These are phyloP conservation scores for Pachyrhizus erosus DNA, from an alignment of 306 rosid genomes.

Conservation along the genomic window DNA sequence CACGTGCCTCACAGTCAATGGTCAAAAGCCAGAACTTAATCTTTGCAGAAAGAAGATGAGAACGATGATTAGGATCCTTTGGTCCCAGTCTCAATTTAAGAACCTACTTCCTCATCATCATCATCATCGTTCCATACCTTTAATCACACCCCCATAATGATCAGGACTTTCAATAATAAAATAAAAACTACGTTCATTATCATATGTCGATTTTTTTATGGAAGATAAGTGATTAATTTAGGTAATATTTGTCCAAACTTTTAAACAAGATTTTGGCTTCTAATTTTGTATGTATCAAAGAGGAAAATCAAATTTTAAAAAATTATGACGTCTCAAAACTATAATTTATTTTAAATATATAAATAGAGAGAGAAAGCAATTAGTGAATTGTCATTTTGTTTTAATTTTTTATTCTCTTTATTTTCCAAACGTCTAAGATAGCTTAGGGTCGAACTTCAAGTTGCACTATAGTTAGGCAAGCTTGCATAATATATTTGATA, in stretches of 20 bases:
- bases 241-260: not conserved
- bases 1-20: conserved; percentile 88
- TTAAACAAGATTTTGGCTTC: no score
- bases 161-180: conserved; percentile 12
- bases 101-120: conserved; percentile 33
- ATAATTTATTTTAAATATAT: not conserved
- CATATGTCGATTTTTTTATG: no score
- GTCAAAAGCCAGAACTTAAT: conserved; percentile 63
- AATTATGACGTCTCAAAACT: no score
- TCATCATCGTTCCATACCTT: conserved; percentile 51
- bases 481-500: conserved; percentile 30
- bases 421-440: conserved; percentile 20
- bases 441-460: conserved; percentile 21
- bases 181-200: not conserved
- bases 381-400: not conserved
- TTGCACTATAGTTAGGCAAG: not conserved
- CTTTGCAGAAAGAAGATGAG: conserved; percentile 59
- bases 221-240: not conserved
- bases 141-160: conserved; percentile 40
- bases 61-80: conserved; percentile 55
- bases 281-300: no score
- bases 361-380: not conserved
- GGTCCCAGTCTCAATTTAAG: conserved; percentile 5
- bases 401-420: not conserved
- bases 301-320: no score